Evolutionary conservation across 257 asterid species (phyloP).

Genomic region (Hygrophila difformis): DNA sequence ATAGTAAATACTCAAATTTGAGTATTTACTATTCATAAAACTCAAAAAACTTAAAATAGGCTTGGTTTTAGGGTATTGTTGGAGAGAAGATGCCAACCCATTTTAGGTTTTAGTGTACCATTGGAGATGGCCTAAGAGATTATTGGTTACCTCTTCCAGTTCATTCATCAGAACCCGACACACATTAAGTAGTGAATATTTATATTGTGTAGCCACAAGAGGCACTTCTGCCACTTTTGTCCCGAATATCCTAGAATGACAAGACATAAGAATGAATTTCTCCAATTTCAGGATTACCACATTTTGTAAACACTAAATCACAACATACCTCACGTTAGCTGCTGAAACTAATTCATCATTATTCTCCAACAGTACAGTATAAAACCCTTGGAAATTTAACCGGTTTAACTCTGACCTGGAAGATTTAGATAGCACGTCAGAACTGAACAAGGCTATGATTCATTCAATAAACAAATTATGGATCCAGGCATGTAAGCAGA

Average conservation of each 20-base stretch:
- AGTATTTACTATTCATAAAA: no score
- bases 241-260: slow-evolving; percentile 60
- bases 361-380: slow-evolving; percentile 66
- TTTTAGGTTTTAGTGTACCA: no score
- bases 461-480: not conserved
- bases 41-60: no score
- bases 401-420: slow-evolving; percentile 82
- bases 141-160: slow-evolving; percentile 92
- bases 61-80: no score
- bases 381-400: slow-evolving; percentile 77
- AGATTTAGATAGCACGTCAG: slow-evolving; percentile 11
- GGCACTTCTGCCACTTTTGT: slow-evolving; percentile 86
- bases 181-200: slow-evolving; percentile 84
- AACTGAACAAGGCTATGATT: no score
- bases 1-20: no score
- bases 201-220: slow-evolving; percentile 74
- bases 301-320: no score
- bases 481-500: not conserved
- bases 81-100: not conserved
- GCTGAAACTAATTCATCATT: slow-evolving; percentile 60
- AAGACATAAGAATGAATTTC: no score
- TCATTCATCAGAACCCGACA: slow-evolving; percentile 77
- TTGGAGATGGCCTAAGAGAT: no score
- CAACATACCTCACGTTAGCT: slow-evolving; percentile 68
- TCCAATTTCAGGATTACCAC: no score